Percentiles rank a stretch among this genome's conserved stretches.
These are phyloP conservation scores for Aspergillus cristatus DNA, from an alignment of 495 filamentous ascomycete genomes.

Conservation along the genomic window DNA sequence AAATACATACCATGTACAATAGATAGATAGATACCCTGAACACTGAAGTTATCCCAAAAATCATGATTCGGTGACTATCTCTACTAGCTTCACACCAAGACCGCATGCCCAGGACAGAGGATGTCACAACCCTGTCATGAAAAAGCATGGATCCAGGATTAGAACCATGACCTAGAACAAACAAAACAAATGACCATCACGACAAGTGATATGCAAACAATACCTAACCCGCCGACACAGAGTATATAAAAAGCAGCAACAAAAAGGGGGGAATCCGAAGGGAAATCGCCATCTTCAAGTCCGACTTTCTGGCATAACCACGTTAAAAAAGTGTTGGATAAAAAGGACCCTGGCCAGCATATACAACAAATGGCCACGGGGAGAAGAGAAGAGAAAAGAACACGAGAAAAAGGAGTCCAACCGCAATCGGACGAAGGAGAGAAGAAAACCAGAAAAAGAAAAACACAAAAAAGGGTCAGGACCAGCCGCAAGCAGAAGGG, in stretches of 20 bases:
- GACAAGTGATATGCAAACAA: slow-evolving; percentile 16
- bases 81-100: neutral
- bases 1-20: slow-evolving; percentile 9
- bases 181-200: slow-evolving; percentile 15
- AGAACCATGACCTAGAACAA: slow-evolving; percentile 11
- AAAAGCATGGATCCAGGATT: slow-evolving; percentile 8
- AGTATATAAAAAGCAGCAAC: slow-evolving; percentile 10
- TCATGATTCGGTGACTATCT: no score
- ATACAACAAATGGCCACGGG: slow-evolving; percentile 2
- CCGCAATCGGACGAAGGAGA: slow-evolving; percentile 15
- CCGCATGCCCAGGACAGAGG: slow-evolving; percentile 6
- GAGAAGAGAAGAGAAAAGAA: slow-evolving; percentile 5
- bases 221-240: slow-evolving; percentile 17
- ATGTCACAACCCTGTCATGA: slow-evolving; percentile 17
- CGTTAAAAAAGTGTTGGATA: slow-evolving; percentile 23
- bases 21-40: no score
- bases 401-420: slow-evolving; percentile 8
- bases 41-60: no score
- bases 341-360: slow-evolving; percentile 12
- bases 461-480: slow-evolving; percentile 14
- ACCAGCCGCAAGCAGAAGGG: slow-evolving; percentile 28
- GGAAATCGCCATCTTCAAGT: slow-evolving; percentile 26
- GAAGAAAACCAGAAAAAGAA: slow-evolving; percentile 19
- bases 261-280: slow-evolving; percentile 20
- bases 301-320: slow-evolving; percentile 35